A percentile compares a stretch with the other conserved stretches of the same genome.
These are phyloP conservation scores for Letharia lupina DNA, from an alignment of 495 filamentous ascomycete genomes.

Conservation along the genomic window DNA sequence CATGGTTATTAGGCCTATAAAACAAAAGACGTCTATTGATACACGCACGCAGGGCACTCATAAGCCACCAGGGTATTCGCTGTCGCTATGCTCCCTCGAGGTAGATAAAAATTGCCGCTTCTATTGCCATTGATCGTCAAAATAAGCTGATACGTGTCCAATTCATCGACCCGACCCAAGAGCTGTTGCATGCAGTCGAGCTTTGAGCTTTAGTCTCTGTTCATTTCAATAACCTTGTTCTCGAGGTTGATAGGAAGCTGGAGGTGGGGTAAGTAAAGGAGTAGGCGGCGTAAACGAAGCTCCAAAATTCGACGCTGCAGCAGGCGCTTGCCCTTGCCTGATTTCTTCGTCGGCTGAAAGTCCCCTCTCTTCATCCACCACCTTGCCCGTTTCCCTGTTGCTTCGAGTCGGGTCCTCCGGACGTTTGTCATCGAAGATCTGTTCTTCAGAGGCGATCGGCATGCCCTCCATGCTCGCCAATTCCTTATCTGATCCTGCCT, in stretches of 20 bases:
- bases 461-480: neutral
- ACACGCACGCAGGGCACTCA: neutral
- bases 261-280: neutral
- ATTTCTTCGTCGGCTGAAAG: neutral
- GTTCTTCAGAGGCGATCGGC: conserved; percentile 22
- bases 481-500: neutral
- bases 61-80: neutral
- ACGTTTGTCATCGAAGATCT: conserved; percentile 23
- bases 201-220: neutral
- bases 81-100: neutral
- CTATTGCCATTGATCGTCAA: neutral
- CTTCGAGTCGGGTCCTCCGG: conserved; percentile 1
- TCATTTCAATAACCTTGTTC: neutral
- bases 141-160: neutral
- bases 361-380: neutral
- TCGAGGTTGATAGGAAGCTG: neutral
- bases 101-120: neutral
- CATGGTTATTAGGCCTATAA: too few species aligned
- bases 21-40: neutral
- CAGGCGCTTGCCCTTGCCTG: neutral
- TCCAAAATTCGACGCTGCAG: neutral
- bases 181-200: neutral
- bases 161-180: neutral
- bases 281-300: neutral
- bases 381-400: neutral